Evolutionary conservation across 345 rosid species (phyloP).

Genomic region (Eucalyptus tenuipes): DNA sequence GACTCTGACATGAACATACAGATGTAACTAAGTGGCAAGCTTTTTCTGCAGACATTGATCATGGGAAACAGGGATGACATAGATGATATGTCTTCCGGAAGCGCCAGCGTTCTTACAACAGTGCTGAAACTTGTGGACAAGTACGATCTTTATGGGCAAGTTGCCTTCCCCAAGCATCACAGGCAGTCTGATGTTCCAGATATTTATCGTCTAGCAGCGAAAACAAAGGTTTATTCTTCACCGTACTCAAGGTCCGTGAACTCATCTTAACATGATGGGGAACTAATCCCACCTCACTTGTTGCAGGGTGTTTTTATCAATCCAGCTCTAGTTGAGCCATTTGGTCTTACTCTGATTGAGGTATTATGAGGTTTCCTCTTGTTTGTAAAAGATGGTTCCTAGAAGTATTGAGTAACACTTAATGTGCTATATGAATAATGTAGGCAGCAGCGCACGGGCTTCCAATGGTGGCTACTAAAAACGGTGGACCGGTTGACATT

Average conservation of each 20-base stretch:
- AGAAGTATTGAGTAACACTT: not conserved
- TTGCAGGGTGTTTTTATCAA: constrained; percentile 91
- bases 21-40: not conserved
- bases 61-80: constrained; percentile 95
- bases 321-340: constrained; percentile 95
- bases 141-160: constrained; percentile 88
- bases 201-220: constrained; percentile 84
- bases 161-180: constrained; percentile 97
- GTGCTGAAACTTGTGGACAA: constrained; percentile 82
- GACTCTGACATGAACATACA: not conserved
- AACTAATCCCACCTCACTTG: not conserved
- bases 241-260: not conserved
- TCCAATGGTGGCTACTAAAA: constrained; percentile 96
- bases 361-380: constrained; percentile 4
- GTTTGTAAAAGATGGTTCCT: not conserved
- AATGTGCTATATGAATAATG: not conserved
- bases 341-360: constrained; percentile 96
- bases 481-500: constrained; percentile 98
- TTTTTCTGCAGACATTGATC: constrained; percentile 50
- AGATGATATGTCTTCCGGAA: constrained; percentile 75
- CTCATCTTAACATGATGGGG: not conserved
- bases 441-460: constrained; percentile 99
- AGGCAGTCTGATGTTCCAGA: constrained; percentile 95
- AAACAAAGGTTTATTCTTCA: constrained; percentile 47
- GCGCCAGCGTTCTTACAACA: constrained; percentile 68